Conservation (phyloP, 768 basidiomycete species). For the Tulasnella sp. region DNA sequence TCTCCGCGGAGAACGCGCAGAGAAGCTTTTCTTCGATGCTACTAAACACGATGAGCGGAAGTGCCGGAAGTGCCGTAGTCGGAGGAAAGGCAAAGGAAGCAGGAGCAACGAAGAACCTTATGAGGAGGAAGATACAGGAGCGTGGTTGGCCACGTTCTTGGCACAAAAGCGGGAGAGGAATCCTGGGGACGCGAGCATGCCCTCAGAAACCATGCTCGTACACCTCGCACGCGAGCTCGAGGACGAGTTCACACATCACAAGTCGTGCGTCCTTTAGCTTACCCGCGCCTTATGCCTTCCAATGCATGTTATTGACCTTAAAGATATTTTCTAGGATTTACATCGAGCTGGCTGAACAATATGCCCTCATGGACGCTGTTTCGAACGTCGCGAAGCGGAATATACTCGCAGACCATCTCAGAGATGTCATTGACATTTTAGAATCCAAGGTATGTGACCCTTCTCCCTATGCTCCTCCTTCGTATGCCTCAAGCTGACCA, state of each 20-base stretch:
- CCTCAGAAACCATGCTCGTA: conserved; percentile 79
- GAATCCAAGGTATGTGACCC: conserved; percentile 66
- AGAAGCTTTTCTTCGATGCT: conserved; percentile 70
- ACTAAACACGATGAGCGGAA: conserved; percentile 64
- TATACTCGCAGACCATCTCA: conserved; percentile 77
- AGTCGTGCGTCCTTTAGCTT: conserved; percentile 65
- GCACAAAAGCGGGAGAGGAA: conserved; percentile 22
- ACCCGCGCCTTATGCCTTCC: neutral
- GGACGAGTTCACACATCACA: conserved; percentile 91
- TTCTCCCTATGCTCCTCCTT: neutral
- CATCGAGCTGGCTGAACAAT: conserved; percentile 82
- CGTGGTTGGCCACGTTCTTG: conserved; percentile 14
- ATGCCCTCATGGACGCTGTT: conserved; percentile 77
- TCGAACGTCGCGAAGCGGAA: conserved; percentile 74
- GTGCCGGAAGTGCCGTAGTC: conserved; percentile 55
- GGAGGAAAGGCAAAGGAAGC: conserved; percentile 20
- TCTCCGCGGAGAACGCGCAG: conserved; percentile 67
- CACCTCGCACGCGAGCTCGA: conserved; percentile 81
- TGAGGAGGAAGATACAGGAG: neutral
- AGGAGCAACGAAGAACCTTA: neutral
- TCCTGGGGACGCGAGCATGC: conserved; percentile 41
- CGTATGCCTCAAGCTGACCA: neutral
- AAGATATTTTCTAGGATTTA: conserved; percentile 64
- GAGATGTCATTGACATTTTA: conserved; percentile 82
- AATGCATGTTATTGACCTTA: neutral